Evolutionary conservation across 768 basidiomycete genomes (phyloP).

Genomic region (Lactarius deliciosus): DNA sequence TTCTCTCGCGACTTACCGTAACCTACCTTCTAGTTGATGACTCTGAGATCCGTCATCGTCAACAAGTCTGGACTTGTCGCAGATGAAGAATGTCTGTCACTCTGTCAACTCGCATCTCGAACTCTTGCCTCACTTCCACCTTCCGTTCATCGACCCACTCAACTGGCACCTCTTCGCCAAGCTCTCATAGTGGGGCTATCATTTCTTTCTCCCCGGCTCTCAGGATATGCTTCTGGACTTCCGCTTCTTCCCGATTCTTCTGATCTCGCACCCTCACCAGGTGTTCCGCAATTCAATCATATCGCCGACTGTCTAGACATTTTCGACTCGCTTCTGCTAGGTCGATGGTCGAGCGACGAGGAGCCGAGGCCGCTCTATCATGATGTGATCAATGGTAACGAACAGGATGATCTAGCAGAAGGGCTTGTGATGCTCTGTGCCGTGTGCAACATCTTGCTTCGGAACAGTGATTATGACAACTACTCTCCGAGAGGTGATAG

Average conservation of each 20-base stretch:
- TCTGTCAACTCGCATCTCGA: conserved; percentile 46
- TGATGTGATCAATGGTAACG: conserved; percentile 37
- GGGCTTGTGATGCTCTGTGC: conserved; percentile 54
- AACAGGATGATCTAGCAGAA: conserved; percentile 47
- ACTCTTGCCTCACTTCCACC: conserved; percentile 51
- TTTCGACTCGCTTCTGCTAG: conserved; percentile 62
- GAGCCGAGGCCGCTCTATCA: conserved; percentile 29
- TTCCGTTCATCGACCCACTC: conserved; percentile 38
- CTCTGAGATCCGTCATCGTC: conserved; percentile 39
- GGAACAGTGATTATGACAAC: conserved; percentile 31
- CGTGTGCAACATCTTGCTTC: conserved; percentile 43
- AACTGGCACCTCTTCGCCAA: conserved; percentile 36
- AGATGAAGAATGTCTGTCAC: conserved; percentile 52
- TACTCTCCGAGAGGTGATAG: conserved; percentile 19
- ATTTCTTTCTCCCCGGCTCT: conserved; percentile 41
- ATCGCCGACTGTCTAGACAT: conserved; percentile 57
- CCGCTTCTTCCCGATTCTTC: conserved; percentile 38
- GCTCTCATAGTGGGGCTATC: conserved; percentile 41
- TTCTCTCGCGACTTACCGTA: conserved; percentile 2
- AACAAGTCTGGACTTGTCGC: conserved; percentile 36
- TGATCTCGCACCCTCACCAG: conserved; percentile 22
- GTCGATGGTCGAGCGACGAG: conserved; percentile 47
- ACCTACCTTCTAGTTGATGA: conserved; percentile 36
- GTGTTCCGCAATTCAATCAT: conserved; percentile 44
- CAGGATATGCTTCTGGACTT: conserved; percentile 44